Percentiles rank a stretch among this genome's conserved stretches.
Conservation (phyloP, 331 rosid species). For the Arachis monticola region DNA sequence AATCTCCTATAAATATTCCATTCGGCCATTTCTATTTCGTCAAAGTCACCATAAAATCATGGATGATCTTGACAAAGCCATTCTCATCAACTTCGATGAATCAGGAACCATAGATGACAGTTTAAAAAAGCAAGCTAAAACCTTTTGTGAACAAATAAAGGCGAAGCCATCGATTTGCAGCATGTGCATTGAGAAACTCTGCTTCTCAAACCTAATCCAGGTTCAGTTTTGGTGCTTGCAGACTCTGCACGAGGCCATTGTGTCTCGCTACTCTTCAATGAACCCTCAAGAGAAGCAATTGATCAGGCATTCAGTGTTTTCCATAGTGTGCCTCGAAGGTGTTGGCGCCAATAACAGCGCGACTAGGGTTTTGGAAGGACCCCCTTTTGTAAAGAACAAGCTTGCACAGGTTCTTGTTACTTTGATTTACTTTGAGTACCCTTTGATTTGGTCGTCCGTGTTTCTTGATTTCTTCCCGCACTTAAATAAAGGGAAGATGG, state of each 20-base stretch:
- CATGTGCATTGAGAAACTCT: slow-evolving; percentile 73
- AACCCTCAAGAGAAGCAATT: slow-evolving; percentile 71
- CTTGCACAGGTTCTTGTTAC: slow-evolving; percentile 77
- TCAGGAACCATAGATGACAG: slow-evolving; percentile 67
- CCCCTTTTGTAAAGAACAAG: slow-evolving; percentile 58
- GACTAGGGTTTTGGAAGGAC: slow-evolving; percentile 71
- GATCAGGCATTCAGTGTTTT: slow-evolving; percentile 76
- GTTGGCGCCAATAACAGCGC: slow-evolving; percentile 59
- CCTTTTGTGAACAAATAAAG: slow-evolving; percentile 70
- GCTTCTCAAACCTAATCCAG: slow-evolving; percentile 70
- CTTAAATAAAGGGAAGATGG: slow-evolving; percentile 70
- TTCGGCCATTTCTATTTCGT: too few species aligned
- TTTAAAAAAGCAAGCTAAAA: slow-evolving; percentile 71
- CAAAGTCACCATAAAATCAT: slow-evolving; percentile 32
- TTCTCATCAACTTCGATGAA: slow-evolving; percentile 88
- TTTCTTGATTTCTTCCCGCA: slow-evolving; percentile 82
- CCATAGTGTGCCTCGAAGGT: slow-evolving; percentile 69
- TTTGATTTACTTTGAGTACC: slow-evolving; percentile 82
- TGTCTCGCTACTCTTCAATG: slow-evolving; percentile 66
- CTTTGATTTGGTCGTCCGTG: slow-evolving; percentile 77
- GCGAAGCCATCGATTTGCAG: slow-evolving; percentile 69
- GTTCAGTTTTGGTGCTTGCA: slow-evolving; percentile 97
- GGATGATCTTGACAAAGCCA: slow-evolving; percentile 91
- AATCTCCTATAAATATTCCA: too few species aligned
- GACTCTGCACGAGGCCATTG: slow-evolving; percentile 78